phyloP scores from a whole-genome alignment of 2,329 filamentous ascomycete species.

The Basipetospora chlamydospora region DNA sequence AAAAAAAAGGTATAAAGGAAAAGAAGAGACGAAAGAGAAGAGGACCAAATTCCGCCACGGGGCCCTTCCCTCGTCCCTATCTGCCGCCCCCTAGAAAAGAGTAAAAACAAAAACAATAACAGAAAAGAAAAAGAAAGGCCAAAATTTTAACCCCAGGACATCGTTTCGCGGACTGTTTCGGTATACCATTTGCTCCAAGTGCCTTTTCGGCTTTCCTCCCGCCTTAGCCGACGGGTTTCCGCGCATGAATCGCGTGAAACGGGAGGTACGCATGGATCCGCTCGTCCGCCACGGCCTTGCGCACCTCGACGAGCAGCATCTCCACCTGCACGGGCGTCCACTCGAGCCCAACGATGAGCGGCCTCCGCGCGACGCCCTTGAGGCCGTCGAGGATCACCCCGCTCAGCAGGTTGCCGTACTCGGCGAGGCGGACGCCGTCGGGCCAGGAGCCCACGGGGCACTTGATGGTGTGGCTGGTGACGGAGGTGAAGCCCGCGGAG shows the following conservation, averaged over 20 bases:
- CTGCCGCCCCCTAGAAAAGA: too few species aligned
- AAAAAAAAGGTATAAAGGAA: too few species aligned
- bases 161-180: too few species aligned
- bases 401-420: constrained; percentile 30
- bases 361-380: constrained; percentile 21
- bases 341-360: constrained; percentile 22
- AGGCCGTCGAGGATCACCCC: constrained; percentile 26
- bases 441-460: constrained; percentile 35
- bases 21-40: too few species aligned
- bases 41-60: too few species aligned
- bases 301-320: constrained; percentile 27
- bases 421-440: constrained; percentile 22
- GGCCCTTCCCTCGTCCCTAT: too few species aligned
- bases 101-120: too few species aligned
- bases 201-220: background rate
- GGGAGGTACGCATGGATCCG: constrained; percentile 24
- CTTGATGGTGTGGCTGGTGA: constrained; percentile 27
- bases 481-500: constrained; percentile 25
- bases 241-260: constrained; percentile 22
- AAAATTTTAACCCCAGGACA: too few species aligned
- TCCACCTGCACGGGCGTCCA: constrained; percentile 28
- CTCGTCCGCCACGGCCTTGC: constrained; percentile 22
- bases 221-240: constrained; percentile 17
- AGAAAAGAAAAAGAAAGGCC: too few species aligned
- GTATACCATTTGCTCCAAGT: too few species aligned